phyloP scores from a whole-genome alignment of 805 yeast genomes.

The Kazachstania africana region DNA sequence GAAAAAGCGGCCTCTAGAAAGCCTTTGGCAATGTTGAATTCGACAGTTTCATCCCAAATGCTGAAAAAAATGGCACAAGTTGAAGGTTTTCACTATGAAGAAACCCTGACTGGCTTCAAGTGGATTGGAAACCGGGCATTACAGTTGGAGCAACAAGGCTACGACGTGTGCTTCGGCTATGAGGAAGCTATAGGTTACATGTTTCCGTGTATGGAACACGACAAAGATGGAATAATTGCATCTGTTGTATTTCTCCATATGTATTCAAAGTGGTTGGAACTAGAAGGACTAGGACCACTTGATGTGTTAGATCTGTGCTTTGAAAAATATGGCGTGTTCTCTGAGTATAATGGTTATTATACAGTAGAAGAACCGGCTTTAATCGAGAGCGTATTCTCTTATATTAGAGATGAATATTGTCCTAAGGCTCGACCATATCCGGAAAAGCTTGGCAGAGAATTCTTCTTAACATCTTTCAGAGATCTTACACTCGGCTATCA shows the following conservation, averaged over 20 bases:
- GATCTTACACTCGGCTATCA: conserved; percentile 80
- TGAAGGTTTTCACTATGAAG: conserved; percentile 52
- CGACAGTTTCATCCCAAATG: conserved; percentile 88
- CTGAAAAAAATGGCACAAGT: conserved; percentile 52
- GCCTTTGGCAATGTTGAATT: conserved; percentile 50
- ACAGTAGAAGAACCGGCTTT: conserved; percentile 41
- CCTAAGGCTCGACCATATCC: conserved; percentile 30
- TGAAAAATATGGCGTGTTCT: conserved; percentile 62
- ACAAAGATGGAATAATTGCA: conserved; percentile 88
- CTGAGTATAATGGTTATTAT: conserved; percentile 82
- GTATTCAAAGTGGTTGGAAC: conserved; percentile 36
- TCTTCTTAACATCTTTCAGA: conserved; percentile 55
- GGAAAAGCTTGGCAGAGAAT: conserved; percentile 37
- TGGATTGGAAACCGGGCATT: conserved; percentile 93
- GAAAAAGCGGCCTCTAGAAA: conserved; percentile 20
- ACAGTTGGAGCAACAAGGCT: conserved; percentile 53
- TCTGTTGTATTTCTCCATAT: conserved; percentile 64
- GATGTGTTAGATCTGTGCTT: conserved; percentile 49
- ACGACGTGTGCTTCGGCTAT: conserved; percentile 71
- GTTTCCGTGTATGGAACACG: conserved; percentile 66
- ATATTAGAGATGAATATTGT: conserved; percentile 32
- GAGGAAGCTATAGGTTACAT: conserved; percentile 96
- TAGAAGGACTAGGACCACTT: conserved; percentile 21
- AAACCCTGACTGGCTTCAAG: conserved; percentile 91
- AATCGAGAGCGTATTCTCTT: conserved; percentile 44